A percentile compares a stretch with the other conserved stretches of the same genome.
Evolutionary conservation across 805 yeast species (phyloP).

Genomic region (Candida insectorum): DNA sequence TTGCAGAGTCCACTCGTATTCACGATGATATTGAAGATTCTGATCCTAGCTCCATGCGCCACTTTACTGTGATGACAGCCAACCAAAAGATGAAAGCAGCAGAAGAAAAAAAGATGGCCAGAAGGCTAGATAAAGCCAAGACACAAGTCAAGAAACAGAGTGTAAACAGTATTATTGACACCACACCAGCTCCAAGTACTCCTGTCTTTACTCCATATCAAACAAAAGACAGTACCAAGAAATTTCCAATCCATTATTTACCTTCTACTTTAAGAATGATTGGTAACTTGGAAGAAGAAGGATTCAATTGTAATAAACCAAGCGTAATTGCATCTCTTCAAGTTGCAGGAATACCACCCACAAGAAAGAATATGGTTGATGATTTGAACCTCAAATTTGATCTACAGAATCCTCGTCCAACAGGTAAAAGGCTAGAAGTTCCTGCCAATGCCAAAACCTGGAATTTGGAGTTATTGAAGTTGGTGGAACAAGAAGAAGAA

Average conservation of each 20-base stretch:
- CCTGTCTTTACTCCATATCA: slow-evolving; percentile 1
- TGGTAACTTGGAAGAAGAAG: slow-evolving; percentile 9
- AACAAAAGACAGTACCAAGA: slow-evolving; percentile 10
- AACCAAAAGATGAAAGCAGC: slow-evolving; percentile 1
- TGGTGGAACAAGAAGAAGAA: slow-evolving; percentile 3
- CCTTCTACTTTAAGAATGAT: slow-evolving; percentile 19
- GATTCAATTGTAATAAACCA: slow-evolving; percentile 12
- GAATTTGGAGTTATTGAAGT: slow-evolving; percentile 16
- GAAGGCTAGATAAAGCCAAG: neutral
- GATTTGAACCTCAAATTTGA: slow-evolving; percentile 30
- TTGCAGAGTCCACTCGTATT: slow-evolving; percentile 29
- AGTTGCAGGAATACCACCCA: slow-evolving; percentile 13
- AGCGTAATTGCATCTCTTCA: slow-evolving; percentile 10
- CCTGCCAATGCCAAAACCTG: slow-evolving; percentile 24
- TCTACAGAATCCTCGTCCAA: slow-evolving; percentile 27
- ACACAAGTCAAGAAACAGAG: slow-evolving; percentile 5
- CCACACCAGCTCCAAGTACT: neutral
- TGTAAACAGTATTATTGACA: slow-evolving; percentile 7
- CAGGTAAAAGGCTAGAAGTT: slow-evolving; percentile 15
- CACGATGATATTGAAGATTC: slow-evolving; percentile 22
- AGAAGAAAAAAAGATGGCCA: neutral
- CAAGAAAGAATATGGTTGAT: slow-evolving; percentile 26
- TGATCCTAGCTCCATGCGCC: slow-evolving; percentile 13
- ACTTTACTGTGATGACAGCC: slow-evolving; percentile 8
- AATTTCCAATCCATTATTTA: slow-evolving; percentile 30